A percentile compares a stretch with the other conserved stretches of the same genome.
Conservation (phyloP, 140 eudicot genomes). For the Bidens hawaiensis region DNA sequence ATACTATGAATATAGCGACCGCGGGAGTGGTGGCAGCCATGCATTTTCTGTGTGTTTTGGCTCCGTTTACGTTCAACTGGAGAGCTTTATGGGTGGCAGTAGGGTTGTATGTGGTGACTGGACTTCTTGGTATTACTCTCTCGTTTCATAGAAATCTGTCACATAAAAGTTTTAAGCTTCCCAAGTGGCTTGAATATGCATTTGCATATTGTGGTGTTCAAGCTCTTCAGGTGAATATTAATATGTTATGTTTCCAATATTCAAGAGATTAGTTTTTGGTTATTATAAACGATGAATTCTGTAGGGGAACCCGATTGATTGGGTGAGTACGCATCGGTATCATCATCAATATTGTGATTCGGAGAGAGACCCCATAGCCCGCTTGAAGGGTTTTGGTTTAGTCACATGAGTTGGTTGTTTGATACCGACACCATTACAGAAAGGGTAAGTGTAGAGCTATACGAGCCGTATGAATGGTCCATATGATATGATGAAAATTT, state of each 20-base stretch:
- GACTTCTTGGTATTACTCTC: slow-evolving; percentile 64
- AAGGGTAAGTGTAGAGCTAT: slow-evolving; percentile 18
- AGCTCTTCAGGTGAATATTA: slow-evolving; percentile 64
- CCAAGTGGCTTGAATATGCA: slow-evolving; percentile 78
- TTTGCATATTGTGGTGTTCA: slow-evolving; percentile 83
- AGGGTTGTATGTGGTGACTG: slow-evolving; percentile 51
- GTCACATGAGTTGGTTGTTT: slow-evolving; percentile 32
- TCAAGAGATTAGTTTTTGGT: too few relatives aligned
- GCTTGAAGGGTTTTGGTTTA: slow-evolving; percentile 28
- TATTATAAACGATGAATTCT: background rate
- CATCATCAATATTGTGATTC: slow-evolving; percentile 28
- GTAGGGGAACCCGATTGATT: slow-evolving; percentile 23
- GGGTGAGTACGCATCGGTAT: slow-evolving; percentile 37
- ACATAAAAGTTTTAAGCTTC: slow-evolving; percentile 70
- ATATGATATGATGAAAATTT: too few relatives aligned
- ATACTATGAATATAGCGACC: slow-evolving; percentile 28
- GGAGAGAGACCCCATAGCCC: slow-evolving; percentile 34
- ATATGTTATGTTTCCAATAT: too few relatives aligned
- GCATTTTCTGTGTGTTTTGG: slow-evolving; percentile 60
- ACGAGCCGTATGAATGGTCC: too few relatives aligned
- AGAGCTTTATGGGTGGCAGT: slow-evolving; percentile 57
- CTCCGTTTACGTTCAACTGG: slow-evolving; percentile 75
- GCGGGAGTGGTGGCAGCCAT: slow-evolving; percentile 34
- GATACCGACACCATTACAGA: slow-evolving; percentile 13
- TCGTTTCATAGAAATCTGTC: slow-evolving; percentile 68